A percentile compares a stretch with the other conserved stretches of the same genome.
Conservation (phyloP, 78 protist species). For the Dictyostelium citrinum region DNA sequence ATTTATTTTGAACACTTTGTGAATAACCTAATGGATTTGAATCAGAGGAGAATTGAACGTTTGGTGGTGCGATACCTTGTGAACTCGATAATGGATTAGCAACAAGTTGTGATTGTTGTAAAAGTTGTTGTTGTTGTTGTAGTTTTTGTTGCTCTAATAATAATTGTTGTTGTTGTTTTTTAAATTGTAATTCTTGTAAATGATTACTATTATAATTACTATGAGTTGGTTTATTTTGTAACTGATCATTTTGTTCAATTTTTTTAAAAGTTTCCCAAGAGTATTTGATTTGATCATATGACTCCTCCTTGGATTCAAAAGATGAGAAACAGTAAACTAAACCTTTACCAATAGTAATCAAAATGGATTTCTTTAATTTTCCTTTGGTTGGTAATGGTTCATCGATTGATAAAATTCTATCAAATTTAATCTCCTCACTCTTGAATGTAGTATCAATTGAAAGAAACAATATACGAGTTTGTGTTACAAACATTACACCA, state of each 20-base stretch:
- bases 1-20: neutral
- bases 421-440: neutral
- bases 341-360: neutral
- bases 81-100: neutral
- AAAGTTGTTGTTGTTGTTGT: neutral
- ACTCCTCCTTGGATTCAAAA: neutral
- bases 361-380: neutral
- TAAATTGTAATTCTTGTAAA: neutral
- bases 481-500: neutral
- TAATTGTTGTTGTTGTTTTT: neutral
- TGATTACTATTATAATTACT: neutral
- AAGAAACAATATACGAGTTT: neutral
- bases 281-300: neutral
- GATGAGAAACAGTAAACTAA: neutral
- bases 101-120: neutral
- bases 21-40: neutral
- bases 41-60: neutral
- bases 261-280: neutral
- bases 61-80: neutral
- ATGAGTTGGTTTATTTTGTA: neutral
- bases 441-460: neutral
- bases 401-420: neutral
- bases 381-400: neutral
- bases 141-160: neutral
- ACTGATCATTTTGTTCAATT: neutral